Evolutionary conservation across 108 stramenopile genomes (phyloP), one percentile per base, ranked within the genome.

Genomic region (Licmophora abbreviata): DNA sequence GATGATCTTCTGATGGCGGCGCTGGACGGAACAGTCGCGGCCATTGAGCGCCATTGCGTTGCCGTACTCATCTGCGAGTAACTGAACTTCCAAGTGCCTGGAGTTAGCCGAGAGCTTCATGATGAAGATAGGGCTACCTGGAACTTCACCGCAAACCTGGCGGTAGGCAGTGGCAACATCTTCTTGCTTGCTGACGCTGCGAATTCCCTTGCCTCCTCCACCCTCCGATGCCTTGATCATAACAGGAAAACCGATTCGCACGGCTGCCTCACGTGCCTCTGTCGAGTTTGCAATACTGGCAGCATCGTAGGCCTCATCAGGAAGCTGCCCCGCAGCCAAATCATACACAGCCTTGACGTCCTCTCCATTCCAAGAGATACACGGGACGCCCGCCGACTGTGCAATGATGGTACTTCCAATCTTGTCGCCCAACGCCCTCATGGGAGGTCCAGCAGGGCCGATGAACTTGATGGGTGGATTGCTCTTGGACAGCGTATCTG

Each of bases 191-290:
- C 65, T 52, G 20, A 88, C 90, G 63, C 75, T 74, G 25, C 97
- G 91, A 71, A 97, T 97, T 28, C 99, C 99, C 64, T 99, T 99
- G 54, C 99, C 99, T 38, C 99, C 99, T 6, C 99, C 99, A 47
- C 99, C 99, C 67, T 99, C 99, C 21, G 79, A 82, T 11, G 99
- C 99, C 83, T 99, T 99, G 71, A 99, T 95, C 99, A 99, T 99
- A 61, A 99, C 73, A 20, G 99, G 99, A 48, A 94, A 95, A 20
- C 99, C 99, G 62, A 99, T 92, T 59, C 73, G 63, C 24, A 53
- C 67, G 23, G 88, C 85, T 10, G 76, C 91, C 35, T 69, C 72
- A 31, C 62, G 48, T 6, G 96, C 97, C 44, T 93, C 73, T 12
- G 73, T 51, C 0, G 93, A 89, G 26, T 74, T 76, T 32, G 44